phyloP scores from a whole-genome alignment of 306 rosid genomes.

The Leucaena leucocephala region DNA sequence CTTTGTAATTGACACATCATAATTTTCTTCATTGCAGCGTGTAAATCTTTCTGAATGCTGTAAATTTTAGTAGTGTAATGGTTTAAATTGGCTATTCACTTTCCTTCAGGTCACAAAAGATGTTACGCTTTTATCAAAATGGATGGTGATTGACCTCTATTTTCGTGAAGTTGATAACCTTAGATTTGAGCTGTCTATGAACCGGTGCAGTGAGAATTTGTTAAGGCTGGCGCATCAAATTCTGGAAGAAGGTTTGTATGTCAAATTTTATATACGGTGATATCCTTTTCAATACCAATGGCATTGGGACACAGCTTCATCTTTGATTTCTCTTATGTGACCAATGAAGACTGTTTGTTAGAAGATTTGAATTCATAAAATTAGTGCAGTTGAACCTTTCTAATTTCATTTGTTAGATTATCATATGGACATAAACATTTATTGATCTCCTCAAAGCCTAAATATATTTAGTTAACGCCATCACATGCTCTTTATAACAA shows the following conservation, averaged over 20 bases:
- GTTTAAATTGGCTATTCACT: slow-evolving; percentile 18
- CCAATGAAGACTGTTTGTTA: slow-evolving; percentile 14
- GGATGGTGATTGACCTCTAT: slow-evolving; percentile 95
- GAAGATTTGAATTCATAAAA: slow-evolving; percentile 25
- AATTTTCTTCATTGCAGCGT: slow-evolving; percentile 14
- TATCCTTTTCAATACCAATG: slow-evolving; percentile 29
- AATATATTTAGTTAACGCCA: neutral
- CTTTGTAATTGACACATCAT: slow-evolving; percentile 18
- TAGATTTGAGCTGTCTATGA: slow-evolving; percentile 92
- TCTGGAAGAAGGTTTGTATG: slow-evolving; percentile 66
- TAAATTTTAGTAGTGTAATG: slow-evolving; percentile 8
- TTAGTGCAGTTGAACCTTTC: slow-evolving; percentile 14
- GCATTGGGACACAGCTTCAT: slow-evolving; percentile 28
- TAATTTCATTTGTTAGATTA: slow-evolving; percentile 8
- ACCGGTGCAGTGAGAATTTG: slow-evolving; percentile 70
- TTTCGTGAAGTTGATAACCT: slow-evolving; percentile 85
- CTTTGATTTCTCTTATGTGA: slow-evolving; percentile 14
- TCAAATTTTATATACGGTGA: slow-evolving; percentile 31
- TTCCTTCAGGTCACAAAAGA: slow-evolving; percentile 81
- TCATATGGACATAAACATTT: neutral
- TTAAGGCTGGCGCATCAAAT: slow-evolving; percentile 72
- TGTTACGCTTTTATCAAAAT: slow-evolving; percentile 84
- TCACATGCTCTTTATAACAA: neutral
- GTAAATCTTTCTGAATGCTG: slow-evolving; percentile 5
- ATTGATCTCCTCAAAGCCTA: slow-evolving; percentile 1